Evolutionary conservation across 805 yeast genomes (phyloP).

Genomic region (Monosporozyma yasuniensis): DNA sequence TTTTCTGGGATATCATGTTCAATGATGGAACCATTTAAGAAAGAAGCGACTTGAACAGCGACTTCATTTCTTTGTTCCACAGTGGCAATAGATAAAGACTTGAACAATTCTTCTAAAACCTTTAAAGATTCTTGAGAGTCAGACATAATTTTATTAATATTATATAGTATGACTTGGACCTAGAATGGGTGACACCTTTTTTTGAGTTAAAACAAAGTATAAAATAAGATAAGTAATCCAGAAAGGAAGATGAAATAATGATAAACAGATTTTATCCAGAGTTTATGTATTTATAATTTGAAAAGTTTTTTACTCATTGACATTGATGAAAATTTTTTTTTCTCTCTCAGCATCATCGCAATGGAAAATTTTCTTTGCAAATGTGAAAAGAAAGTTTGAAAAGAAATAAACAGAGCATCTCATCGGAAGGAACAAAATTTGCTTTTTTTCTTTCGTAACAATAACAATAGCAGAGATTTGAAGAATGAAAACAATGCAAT

Average conservation of each 20-base stretch:
- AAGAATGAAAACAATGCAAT: no score
- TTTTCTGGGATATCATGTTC: constrained; percentile 96
- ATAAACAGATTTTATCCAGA: neutral
- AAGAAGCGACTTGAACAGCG: constrained; percentile 82
- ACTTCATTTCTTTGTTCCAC: constrained; percentile 76
- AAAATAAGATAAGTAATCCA: neutral
- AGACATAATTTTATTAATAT: constrained; percentile 28
- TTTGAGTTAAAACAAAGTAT: constrained; percentile 36
- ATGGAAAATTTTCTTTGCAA: neutral
- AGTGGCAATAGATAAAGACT: constrained; percentile 83
- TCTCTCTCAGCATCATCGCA: neutral
- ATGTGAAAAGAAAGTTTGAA: no score
- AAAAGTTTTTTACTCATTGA: neutral
- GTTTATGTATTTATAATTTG: neutral
- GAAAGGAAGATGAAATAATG: neutral
- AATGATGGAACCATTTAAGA: constrained; percentile 92
- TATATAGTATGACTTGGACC: neutral
- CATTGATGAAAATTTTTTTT: neutral
- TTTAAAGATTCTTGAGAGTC: constrained; percentile 44
- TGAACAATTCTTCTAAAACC: constrained; percentile 88
- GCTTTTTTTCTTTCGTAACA: no score
- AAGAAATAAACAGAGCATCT: no score
- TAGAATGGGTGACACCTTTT: constrained; percentile 18
- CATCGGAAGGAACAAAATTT: no score
- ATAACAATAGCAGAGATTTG: no score